Conservation (phyloP, 257 asterid species). For the Ballota nigra region DNA sequence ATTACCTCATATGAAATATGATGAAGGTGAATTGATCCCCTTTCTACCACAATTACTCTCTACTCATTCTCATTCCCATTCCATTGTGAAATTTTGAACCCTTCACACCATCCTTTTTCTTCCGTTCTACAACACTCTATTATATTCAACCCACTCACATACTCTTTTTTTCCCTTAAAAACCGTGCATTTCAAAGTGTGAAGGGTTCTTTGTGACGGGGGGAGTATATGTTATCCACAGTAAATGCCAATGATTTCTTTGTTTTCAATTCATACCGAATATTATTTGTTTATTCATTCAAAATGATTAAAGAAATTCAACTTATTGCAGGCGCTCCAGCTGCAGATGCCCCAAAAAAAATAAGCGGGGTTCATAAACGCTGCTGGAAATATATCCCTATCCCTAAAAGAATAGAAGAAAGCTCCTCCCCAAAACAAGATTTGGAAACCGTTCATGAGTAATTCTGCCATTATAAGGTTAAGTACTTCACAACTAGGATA, state of each 20-base stretch:
- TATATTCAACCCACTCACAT: too few species aligned
- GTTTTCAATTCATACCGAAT: neutral
- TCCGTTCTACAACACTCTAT: too few species aligned
- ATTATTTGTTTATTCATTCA: neutral
- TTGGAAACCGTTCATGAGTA: constrained; percentile 29
- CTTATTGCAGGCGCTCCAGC: constrained; percentile 52
- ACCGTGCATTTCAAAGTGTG: neutral
- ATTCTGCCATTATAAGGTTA: neutral
- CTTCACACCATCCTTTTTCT: too few species aligned
- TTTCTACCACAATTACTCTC: too few species aligned
- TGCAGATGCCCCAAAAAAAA: constrained; percentile 91
- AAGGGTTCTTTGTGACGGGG: neutral
- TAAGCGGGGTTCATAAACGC: constrained; percentile 93
- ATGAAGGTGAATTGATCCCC: too few species aligned
- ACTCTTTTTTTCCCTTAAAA: too few species aligned
- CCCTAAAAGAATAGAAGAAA: constrained; percentile 40
- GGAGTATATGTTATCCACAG: neutral
- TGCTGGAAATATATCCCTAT: constrained; percentile 83
- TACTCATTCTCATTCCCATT: too few species aligned
- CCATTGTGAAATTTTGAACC: too few species aligned
- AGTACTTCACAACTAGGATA: neutral
- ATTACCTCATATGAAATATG: too few species aligned
- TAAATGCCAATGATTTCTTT: neutral
- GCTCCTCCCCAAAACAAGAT: constrained; percentile 38
- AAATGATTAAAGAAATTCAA: neutral